Conservation (phyloP, 192 early-diverging fungal genomes). For the Coemansia sp. region DNA sequence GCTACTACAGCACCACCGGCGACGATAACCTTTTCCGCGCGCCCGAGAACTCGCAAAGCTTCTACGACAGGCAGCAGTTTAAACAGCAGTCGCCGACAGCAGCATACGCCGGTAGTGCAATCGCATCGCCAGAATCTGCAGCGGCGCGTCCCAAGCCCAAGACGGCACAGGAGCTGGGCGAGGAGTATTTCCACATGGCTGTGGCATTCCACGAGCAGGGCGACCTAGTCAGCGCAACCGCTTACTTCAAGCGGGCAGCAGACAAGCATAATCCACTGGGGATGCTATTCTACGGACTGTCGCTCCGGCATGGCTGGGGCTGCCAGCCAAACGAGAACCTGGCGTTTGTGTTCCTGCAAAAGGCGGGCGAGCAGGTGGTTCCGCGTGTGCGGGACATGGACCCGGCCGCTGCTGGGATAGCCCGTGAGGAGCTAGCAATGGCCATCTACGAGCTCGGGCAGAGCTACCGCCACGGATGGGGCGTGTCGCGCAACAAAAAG, state of each 20-base stretch:
- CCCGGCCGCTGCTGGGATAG: constrained; percentile 59
- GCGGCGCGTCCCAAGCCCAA: constrained; percentile 11
- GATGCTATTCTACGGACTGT: constrained; percentile 72
- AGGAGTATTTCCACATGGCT: constrained; percentile 66
- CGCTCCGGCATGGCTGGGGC: constrained; percentile 79
- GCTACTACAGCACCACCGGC: constrained; percentile 37
- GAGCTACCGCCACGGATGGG: constrained; percentile 81
- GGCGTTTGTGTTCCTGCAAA: constrained; percentile 71
- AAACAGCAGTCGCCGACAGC: background rate
- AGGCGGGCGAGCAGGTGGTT: constrained; percentile 66
- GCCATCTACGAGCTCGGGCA: constrained; percentile 79
- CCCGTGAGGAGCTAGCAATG: constrained; percentile 67
- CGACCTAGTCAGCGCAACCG: constrained; percentile 69
- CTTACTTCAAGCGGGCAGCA: constrained; percentile 69
- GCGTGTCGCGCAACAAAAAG: constrained; percentile 68
- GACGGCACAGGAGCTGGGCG: constrained; percentile 47
- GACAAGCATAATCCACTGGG: constrained; percentile 64
- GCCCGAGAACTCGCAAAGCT: background rate
- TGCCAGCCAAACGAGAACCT: constrained; percentile 65
- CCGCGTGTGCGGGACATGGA: constrained; percentile 62
- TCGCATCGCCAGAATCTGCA: constrained; percentile 9
- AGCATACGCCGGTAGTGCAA: background rate
- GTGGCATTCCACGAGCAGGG: constrained; percentile 69
- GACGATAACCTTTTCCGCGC: constrained; percentile 31
- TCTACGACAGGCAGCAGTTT: constrained; percentile 5